Conservation (phyloP, 345 rosid species). For the Salix brachista region DNA sequence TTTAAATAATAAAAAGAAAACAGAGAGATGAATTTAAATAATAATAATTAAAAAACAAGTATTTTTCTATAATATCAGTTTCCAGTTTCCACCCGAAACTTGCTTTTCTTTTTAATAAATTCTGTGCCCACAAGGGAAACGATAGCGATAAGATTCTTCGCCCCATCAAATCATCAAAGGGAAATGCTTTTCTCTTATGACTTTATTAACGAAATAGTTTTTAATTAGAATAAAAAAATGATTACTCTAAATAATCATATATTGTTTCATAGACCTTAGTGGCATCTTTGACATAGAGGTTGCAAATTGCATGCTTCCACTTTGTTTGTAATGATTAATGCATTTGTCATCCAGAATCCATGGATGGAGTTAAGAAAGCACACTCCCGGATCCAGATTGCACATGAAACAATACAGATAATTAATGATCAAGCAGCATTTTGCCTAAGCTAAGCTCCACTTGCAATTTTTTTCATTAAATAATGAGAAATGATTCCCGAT, state of each 20-base stretch:
- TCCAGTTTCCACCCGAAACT: no score
- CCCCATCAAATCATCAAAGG: background rate
- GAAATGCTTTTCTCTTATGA: background rate
- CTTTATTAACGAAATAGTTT: background rate
- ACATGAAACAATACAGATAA: background rate
- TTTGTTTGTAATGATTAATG: background rate
- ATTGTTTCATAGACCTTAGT: background rate
- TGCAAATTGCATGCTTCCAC: background rate
- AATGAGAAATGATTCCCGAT: accelerated
- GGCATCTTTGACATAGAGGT: background rate
- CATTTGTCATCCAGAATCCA: background rate
- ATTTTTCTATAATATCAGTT: no score
- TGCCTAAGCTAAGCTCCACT: background rate
- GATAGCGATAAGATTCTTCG: background rate
- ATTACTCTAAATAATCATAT: no score
- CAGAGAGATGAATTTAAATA: background rate
- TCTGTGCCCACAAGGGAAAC: background rate
- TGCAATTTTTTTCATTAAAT: background rate
- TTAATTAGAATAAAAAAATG: no score
- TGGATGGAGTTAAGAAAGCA: background rate
- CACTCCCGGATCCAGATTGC: background rate
- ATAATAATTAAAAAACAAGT: no score
- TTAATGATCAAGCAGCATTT: background rate
- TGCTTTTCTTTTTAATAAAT: background rate
- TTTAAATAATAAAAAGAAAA: background rate